These are phyloP conservation scores for Boechera divaricarpa DNA, from an alignment of 345 rosid species.

Conservation along the genomic window DNA sequence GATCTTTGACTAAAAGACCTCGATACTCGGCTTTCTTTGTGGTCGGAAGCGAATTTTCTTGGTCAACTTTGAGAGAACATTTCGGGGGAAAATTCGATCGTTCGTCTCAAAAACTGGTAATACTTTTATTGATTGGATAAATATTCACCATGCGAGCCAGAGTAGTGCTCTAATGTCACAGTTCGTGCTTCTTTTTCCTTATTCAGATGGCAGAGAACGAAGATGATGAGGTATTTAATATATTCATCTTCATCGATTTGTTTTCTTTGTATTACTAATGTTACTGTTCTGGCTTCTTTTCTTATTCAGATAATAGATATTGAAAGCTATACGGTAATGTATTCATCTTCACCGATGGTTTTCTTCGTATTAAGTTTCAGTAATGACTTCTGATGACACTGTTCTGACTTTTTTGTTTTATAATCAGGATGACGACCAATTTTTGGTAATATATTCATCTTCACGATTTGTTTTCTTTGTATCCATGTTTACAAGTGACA, in stretches of 20 bases:
- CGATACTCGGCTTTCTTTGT: neutral
- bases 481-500: neutral
- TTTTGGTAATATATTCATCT: no score
- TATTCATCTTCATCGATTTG: neutral
- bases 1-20: neutral
- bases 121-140: neutral
- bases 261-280: conserved; percentile 46
- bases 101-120: neutral
- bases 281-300: conserved; percentile 54
- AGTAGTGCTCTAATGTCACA: conserved; percentile 54
- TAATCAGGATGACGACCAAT: no score
- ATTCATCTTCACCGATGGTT: neutral
- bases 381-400: no score
- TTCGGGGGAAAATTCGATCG: neutral
- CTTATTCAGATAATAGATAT: conserved; percentile 53
- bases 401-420: no score
- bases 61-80: neutral
- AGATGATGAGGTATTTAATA: conserved; percentile 49
- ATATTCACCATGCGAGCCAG: conserved; percentile 6
- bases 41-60: neutral
- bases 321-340: conserved; percentile 53
- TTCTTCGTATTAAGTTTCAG: neutral
- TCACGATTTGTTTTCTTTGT: no score
- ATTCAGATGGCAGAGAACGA: conserved; percentile 55
- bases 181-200: conserved; percentile 51